These are phyloP conservation scores for Citrus reticulata DNA, from an alignment of 345 rosid species.

Conservation along the genomic window DNA sequence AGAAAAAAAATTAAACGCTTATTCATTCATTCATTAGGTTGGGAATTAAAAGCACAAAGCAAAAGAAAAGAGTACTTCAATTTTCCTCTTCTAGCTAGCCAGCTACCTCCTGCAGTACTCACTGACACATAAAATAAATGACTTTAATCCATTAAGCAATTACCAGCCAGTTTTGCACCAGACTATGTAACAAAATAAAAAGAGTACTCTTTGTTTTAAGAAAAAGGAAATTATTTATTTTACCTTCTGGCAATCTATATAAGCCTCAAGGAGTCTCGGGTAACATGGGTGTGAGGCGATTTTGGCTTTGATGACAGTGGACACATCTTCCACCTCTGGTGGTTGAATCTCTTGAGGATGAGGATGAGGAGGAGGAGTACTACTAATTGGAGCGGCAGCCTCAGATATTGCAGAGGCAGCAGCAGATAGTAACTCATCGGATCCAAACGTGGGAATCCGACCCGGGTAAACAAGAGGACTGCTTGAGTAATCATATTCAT, in stretches of 20 bases:
- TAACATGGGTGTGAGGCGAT: slow-evolving; percentile 82
- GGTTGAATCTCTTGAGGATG: slow-evolving; percentile 39
- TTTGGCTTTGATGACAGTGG: slow-evolving; percentile 57
- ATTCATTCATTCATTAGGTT: slow-evolving; percentile 4
- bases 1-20: slow-evolving; percentile 5
- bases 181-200: background rate
- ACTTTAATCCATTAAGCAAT: background rate
- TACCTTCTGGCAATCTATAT: slow-evolving; percentile 97
- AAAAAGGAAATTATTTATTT: background rate
- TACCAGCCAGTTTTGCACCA: background rate
- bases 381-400: slow-evolving; percentile 41
- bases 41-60: slow-evolving; percentile 13
- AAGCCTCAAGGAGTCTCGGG: slow-evolving; percentile 83
- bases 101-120: background rate
- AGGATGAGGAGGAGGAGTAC: background rate
- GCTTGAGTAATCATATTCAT: slow-evolving; percentile 33
- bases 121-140: slow-evolving; percentile 8
- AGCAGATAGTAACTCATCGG: slow-evolving; percentile 57
- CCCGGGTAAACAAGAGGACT: slow-evolving; percentile 26
- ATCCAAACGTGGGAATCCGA: slow-evolving; percentile 57
- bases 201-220: background rate
- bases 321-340: slow-evolving; percentile 31
- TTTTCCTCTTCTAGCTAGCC: slow-evolving; percentile 20
- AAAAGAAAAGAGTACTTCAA: background rate
- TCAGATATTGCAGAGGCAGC: slow-evolving; percentile 58